Base-by-base conservation (phyloP, 805 yeast species). In the Saccharomyces eubayanus region DNA sequence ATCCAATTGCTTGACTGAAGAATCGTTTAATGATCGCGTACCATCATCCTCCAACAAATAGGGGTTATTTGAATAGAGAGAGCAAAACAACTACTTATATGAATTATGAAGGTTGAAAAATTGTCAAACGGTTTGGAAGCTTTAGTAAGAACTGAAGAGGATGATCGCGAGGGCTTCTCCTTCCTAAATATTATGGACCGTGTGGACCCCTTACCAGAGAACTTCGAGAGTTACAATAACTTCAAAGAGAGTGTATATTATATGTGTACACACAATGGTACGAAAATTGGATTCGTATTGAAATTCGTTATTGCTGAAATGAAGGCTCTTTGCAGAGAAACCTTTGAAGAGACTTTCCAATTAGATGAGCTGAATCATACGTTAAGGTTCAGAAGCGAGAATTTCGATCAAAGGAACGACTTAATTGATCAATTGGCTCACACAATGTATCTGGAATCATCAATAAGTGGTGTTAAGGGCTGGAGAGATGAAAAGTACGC, bases 401-500 rank as follows among this genome's bases (percentile, higher is more conserved):
- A 65, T 59, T 57, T 69, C 56, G 66, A 67, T 24, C 62, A 59
- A 6, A 65, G 69, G 43, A 62, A 68, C 51, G 51, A 63, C 31
- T 63, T 85, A 57, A 67, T 87, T 51, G 77, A 68, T 1, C 49
- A 55, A 10, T 57, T 84, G 1, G 87, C 82, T 0, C 28, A 29
- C 0, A 31, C 48, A 11, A 74, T 84, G 75, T 72, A 72, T 57
- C 55, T 72, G 28, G 51, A 69, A 50, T 54, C 69, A 29, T 30
- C 54, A 29, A 27, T 60, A 3, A 67, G 74, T 47, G 73, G 76
- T 0, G 58, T 80, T 6, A 71, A 75, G 50, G 90, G 88, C 0
- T 94, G 99, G 99, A 78, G 99, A 66, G 70, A 86, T 66, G 99
- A 94, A 69, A 74, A 80, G 40, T 94, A 89, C 68, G 76, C 84